Evolutionary conservation across 805 yeast species (phyloP).

Genomic region (Grigorovia jiainica): DNA sequence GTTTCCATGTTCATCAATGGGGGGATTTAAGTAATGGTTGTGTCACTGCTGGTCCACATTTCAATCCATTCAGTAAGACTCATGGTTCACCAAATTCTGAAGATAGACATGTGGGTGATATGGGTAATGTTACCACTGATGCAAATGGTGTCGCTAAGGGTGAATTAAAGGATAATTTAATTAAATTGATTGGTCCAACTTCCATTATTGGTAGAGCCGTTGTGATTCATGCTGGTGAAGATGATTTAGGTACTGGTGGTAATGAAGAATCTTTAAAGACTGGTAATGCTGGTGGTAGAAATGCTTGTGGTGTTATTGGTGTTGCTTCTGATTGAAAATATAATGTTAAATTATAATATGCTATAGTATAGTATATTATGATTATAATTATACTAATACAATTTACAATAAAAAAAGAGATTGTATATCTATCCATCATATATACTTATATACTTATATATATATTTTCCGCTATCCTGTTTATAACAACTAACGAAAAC

Average conservation of each 20-base stretch:
- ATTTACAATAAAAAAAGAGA: too few relatives aligned
- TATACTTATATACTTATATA: too few relatives aligned
- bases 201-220: constrained; percentile 92
- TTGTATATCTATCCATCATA: too few relatives aligned
- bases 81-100: constrained; percentile 84
- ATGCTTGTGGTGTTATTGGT: constrained; percentile 98
- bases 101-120: constrained; percentile 57
- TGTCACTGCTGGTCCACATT: constrained; percentile 97
- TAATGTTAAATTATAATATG: not conserved
- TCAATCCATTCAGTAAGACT: constrained; percentile 79
- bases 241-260: constrained; percentile 93
- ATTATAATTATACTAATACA: too few relatives aligned
- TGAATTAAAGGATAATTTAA: constrained; percentile 60
- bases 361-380: too few relatives aligned
- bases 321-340: constrained; percentile 11
- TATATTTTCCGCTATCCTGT: too few relatives aligned
- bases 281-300: constrained; percentile 97
- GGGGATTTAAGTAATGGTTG: constrained; percentile 98
- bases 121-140: constrained; percentile 90
- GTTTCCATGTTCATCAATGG: constrained; percentile 96
- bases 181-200: constrained; percentile 78
- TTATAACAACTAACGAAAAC: too few relatives aligned
- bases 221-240: constrained; percentile 86
- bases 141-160: constrained; percentile 88
- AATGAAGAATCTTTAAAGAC: constrained; percentile 85